A percentile compares a stretch with the other conserved stretches of the same genome.
phyloP scores from a whole-genome alignment of 306 rosid genomes.

The Abrus pulchellus region DNA sequence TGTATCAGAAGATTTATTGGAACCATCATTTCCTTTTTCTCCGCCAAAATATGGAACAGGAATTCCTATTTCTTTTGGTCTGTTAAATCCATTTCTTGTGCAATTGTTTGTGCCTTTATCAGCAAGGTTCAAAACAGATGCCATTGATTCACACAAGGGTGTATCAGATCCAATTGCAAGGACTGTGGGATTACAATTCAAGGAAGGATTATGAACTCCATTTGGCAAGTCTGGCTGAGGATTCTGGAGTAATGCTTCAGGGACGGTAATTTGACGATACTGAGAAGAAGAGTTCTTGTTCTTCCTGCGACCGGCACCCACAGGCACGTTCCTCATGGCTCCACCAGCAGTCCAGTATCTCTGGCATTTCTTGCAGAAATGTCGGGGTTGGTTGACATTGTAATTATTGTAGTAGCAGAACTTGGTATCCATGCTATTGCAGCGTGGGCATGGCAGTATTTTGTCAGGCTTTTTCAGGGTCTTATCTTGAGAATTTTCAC shows the following conservation, averaged over 20 bases:
- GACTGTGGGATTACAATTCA: conserved; percentile 59
- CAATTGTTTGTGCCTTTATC: conserved; percentile 41
- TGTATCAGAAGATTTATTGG: conserved; percentile 62
- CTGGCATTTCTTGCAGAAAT: conserved; percentile 91
- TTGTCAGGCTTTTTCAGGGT: conserved; percentile 80
- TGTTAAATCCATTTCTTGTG: conserved; percentile 51
- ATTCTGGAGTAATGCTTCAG: conserved; percentile 60
- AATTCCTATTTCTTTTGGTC: conserved; percentile 50
- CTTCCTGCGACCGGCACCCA: conserved; percentile 92
- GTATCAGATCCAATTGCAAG: conserved; percentile 67
- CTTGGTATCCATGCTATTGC: conserved; percentile 88
- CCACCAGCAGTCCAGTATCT: conserved; percentile 98
- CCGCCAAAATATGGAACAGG: conserved; percentile 44
- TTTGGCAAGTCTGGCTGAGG: conserved; percentile 40
- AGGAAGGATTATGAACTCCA: conserved; percentile 53
- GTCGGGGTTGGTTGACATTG: conserved; percentile 93
- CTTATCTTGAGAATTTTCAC: conserved; percentile 66
- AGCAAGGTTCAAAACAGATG: conserved; percentile 57
- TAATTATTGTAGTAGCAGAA: conserved; percentile 91
- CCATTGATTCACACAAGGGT: conserved; percentile 68
- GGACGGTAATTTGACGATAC: conserved; percentile 60
- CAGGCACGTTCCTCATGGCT: conserved; percentile 83
- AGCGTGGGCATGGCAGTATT: conserved; percentile 84
- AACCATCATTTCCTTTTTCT: conserved; percentile 61
- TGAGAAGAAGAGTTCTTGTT: conserved; percentile 70